Base-by-base conservation (phyloP, 768 basidiomycete genomes). In the Phylloporus scabripes region DNA sequence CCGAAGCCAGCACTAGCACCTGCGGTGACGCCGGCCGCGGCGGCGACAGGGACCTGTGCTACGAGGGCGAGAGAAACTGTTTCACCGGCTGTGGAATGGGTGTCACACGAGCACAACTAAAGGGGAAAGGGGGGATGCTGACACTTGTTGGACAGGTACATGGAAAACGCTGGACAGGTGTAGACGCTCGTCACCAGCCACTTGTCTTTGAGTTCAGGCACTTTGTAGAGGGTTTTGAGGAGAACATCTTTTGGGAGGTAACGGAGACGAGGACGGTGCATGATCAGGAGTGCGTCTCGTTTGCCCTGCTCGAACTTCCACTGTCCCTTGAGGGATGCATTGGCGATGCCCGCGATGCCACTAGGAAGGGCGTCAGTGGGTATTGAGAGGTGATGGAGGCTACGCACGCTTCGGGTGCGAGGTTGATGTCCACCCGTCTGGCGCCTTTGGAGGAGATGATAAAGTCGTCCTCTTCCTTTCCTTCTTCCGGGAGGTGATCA, bases 231-330 rank as follows among this genome's bases (percentile, higher is more conserved):
- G 0, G 40, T 39, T 0, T 59, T 53, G 33, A 72, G 59, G 37
- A 67, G 32, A 40, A 56, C 57, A 8, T 55, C 39, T 1, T 1
- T 38, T 0, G 66, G 64, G 37, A 66, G 38, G 34, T 11, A 68
- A 2, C n/a, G 18, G 20, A 44, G 23, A 10, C 60, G 64, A 6
- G 70, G 69, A 12, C 28, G 48, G 37, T 54, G 53, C 68, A 72
- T 72, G 53, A 70, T 53, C 7, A 72, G 51, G 26, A 72, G 48
- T n/a, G 70, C 70, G 3, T 63, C 68, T 2, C 64, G 67, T 40
- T 54, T 61, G 0, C 65, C 62, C 15, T 17, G 45, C 7, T 61
- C 60, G 48, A 70, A 72, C 32, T 66, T 59, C 69, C 70, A 72
- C 23, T 60, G 57, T 4, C 63, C 69, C 36, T 65, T 66, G 51